Percentiles rank a stretch among this genome's conserved stretches.
These are phyloP conservation scores for Taxawa tesnikishii DNA, from an alignment of 2,329 filamentous ascomycete genomes.

Conservation along the genomic window DNA sequence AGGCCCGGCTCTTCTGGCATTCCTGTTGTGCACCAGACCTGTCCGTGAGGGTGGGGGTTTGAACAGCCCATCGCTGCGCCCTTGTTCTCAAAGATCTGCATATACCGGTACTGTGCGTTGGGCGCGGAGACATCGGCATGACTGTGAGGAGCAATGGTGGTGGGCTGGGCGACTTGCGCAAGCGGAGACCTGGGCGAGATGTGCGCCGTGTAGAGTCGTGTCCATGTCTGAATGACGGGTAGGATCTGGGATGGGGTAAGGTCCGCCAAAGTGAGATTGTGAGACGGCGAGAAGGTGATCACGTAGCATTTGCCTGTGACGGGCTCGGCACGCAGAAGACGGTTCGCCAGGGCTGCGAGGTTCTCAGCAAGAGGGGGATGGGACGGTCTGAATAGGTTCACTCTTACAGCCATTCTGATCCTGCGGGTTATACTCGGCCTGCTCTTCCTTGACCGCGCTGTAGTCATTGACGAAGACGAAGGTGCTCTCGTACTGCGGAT, in stretches of 20 bases:
- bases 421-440: conserved; percentile 59
- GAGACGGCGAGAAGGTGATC: conserved; percentile 80
- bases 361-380: no score
- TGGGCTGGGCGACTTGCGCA: conserved; percentile 30
- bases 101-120: conserved; percentile 74
- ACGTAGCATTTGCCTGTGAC: conserved; percentile 97
- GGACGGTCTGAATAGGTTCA: no score
- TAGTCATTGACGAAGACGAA: conserved; percentile 98
- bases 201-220: conserved; percentile 74
- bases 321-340: conserved; percentile 69
- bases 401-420: conserved; percentile 36
- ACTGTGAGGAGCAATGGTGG: conserved; percentile 32
- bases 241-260: conserved; percentile 66
- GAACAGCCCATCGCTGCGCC: conserved; percentile 96
- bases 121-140: conserved; percentile 38
- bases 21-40: conserved; percentile 88
- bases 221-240: conserved; percentile 82
- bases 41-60: conserved; percentile 94
- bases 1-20: conserved; percentile 78
- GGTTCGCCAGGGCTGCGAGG: conserved; percentile 52
- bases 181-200: conserved; percentile 61
- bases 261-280: conserved; percentile 87
- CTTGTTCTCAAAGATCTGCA: conserved; percentile 99
- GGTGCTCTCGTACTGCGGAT: conserved; percentile 75
- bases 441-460: conserved; percentile 88